Conservation (phyloP, 805 yeast genomes). For the Hagleromyces aurorensis region DNA sequence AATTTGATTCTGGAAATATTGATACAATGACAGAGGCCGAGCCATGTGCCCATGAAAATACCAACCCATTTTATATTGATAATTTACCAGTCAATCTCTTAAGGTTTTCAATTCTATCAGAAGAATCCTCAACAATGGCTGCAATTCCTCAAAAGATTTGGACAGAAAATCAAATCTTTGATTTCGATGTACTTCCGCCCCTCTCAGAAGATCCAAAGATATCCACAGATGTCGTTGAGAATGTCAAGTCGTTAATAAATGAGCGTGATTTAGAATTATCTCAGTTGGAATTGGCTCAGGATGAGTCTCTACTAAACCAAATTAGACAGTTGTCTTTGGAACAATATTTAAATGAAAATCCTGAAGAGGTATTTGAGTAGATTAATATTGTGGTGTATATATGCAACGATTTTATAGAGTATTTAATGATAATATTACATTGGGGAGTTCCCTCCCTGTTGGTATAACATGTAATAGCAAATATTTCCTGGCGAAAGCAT, state of each 20-base stretch:
- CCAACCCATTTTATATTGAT: slow-evolving; percentile 19
- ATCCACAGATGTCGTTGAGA: slow-evolving; percentile 31
- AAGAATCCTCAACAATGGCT: slow-evolving; percentile 65
- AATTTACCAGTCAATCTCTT: slow-evolving; percentile 51
- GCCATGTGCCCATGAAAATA: slow-evolving; percentile 1
- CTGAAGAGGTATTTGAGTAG: slow-evolving; percentile 7
- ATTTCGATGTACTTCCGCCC: slow-evolving; percentile 71
- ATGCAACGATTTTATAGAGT: too few relatives aligned
- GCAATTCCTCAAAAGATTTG: slow-evolving; percentile 55
- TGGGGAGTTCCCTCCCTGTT: too few relatives aligned
- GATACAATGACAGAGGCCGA: slow-evolving; percentile 1
- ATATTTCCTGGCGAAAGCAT: not conserved
- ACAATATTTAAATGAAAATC: slow-evolving; percentile 25
- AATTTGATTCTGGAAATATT: slow-evolving; percentile 8
- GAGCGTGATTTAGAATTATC: slow-evolving; percentile 22
- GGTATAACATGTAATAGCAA: too few relatives aligned
- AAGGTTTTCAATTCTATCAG: slow-evolving; percentile 62
- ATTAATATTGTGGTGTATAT: not conserved
- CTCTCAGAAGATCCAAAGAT: slow-evolving; percentile 29
- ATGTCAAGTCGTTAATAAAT: slow-evolving; percentile 30
- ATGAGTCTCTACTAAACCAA: slow-evolving; percentile 27
- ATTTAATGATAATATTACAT: too few relatives aligned
- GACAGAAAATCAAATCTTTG: slow-evolving; percentile 54
- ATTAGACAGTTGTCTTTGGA: slow-evolving; percentile 28
- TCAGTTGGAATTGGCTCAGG: slow-evolving; percentile 26